Percentiles rank a stretch among this genome's conserved stretches.
phyloP scores from a whole-genome alignment of 148 eudicot genomes.

The Amaranthus cruentus region DNA sequence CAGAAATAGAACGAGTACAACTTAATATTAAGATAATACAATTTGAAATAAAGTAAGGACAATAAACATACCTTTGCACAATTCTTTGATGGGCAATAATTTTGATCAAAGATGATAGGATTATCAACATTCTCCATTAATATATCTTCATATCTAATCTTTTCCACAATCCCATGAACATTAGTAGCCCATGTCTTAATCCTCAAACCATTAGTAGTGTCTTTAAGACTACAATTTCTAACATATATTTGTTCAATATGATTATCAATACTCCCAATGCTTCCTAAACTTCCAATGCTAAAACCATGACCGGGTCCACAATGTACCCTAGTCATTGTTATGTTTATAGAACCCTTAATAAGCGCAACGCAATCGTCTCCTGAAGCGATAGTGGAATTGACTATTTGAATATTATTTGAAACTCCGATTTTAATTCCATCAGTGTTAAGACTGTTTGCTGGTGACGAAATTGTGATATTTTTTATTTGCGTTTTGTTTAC shows the following conservation, averaged over 20 bases:
- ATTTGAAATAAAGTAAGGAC: too few species aligned
- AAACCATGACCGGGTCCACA: constrained; percentile 42
- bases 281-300: constrained; percentile 39
- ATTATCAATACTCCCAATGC: neutral
- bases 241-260: constrained; percentile 18
- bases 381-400: constrained; percentile 15
- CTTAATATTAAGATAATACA: too few species aligned
- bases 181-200: constrained; percentile 34
- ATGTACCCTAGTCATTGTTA: constrained; percentile 10
- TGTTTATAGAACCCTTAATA: constrained; percentile 16
- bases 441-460: constrained; percentile 30
- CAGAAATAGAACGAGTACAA: too few species aligned
- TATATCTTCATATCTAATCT: constrained; percentile 16
- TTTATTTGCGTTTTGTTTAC: constrained; percentile 32
- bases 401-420: constrained; percentile 4
- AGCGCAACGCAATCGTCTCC: constrained; percentile 40
- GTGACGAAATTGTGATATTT: constrained; percentile 29
- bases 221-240: constrained; percentile 16
- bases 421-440: constrained; percentile 36
- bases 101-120: constrained; percentile 39
- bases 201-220: constrained; percentile 28
- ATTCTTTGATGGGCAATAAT: constrained; percentile 28
- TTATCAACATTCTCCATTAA: constrained; percentile 13
- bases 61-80: constrained; percentile 26
- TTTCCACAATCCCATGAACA: constrained; percentile 10